Evolutionary conservation across 305 asterid species (phyloP).

Genomic region (Solanum chacoense): DNA sequence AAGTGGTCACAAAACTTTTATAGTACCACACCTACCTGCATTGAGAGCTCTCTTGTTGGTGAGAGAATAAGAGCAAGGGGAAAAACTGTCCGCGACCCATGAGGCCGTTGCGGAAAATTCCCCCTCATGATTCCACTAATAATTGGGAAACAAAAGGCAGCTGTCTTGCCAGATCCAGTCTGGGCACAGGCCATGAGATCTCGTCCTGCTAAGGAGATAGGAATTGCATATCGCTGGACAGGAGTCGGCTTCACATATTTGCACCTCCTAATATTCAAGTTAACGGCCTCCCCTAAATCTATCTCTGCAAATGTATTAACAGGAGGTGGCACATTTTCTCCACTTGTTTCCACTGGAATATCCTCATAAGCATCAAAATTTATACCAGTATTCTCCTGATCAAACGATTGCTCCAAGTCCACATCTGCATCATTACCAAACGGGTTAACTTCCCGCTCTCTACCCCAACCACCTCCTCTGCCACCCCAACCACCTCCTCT

Average conservation of each 20-base stretch:
- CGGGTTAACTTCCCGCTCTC: constrained; percentile 65
- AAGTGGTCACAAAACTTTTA: background rate
- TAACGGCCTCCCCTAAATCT: constrained; percentile 61
- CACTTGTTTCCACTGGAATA: constrained; percentile 72
- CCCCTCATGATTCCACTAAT: constrained; percentile 63
- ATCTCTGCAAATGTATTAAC: constrained; percentile 65
- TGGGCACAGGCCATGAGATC: constrained; percentile 81
- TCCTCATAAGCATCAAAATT: constrained; percentile 75
- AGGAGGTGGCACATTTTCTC: constrained; percentile 59
- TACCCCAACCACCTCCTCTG: constrained; percentile 36
- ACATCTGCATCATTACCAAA: constrained; percentile 46
- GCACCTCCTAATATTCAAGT: constrained; percentile 54
- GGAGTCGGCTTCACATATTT: constrained; percentile 71
- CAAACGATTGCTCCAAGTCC: constrained; percentile 24
- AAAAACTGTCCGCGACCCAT: constrained; percentile 44
- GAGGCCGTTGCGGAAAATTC: constrained; percentile 38
- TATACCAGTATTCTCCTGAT: constrained; percentile 54
- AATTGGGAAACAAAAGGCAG: constrained; percentile 71
- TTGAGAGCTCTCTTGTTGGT: constrained; percentile 66
- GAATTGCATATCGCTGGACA: constrained; percentile 62
- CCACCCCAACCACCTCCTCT: constrained; percentile 40
- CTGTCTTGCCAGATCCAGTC: constrained; percentile 73
- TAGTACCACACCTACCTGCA: constrained; percentile 33
- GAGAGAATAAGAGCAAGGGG: constrained; percentile 67
- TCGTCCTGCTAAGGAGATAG: constrained; percentile 65